Conservation (phyloP, 2,329 filamentous ascomycete genomes). For the Mycosphaerella sp. region DNA sequence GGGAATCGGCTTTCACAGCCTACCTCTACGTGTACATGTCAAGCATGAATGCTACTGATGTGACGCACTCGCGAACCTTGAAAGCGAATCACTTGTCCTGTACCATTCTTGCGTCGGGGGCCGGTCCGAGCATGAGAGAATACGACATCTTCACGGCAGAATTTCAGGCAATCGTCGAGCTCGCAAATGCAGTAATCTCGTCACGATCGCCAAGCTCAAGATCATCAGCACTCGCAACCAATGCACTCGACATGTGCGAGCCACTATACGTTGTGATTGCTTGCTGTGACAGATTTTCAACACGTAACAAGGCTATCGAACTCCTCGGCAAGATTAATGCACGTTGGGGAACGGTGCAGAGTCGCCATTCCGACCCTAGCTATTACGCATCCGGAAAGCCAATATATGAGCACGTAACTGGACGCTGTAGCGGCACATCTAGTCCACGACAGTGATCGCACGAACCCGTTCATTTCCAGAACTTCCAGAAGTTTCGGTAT, state of each 20-base stretch:
- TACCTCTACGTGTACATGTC: conserved; percentile 28
- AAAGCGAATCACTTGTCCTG: conserved; percentile 33
- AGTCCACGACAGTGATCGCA: neutral
- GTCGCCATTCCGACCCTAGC: neutral
- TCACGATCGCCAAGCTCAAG: conserved; percentile 11
- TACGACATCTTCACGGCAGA: conserved; percentile 25
- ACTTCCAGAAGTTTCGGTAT: neutral
- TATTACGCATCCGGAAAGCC: neutral
- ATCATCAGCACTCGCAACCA: conserved; percentile 5
- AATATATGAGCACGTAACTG: neutral
- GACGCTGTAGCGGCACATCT: neutral
- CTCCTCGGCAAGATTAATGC: conserved; percentile 11
- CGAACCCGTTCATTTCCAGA: neutral
- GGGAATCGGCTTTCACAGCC: conserved; percentile 30
- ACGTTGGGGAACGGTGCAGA: conserved; percentile 1
- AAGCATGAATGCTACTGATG: conserved; percentile 25
- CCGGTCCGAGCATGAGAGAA: conserved; percentile 13
- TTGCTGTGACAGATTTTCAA: conserved; percentile 19
- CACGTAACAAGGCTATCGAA: conserved; percentile 19
- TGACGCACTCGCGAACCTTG: conserved; percentile 28
- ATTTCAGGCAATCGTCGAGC: conserved; percentile 30
- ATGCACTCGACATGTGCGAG: conserved; percentile 23
- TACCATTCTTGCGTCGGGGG: conserved; percentile 28
- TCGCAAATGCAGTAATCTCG: conserved; percentile 25
- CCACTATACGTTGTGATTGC: conserved; percentile 27